phyloP scores from a whole-genome alignment of 331 rosid genomes.

The Dryas integrifolia region DNA sequence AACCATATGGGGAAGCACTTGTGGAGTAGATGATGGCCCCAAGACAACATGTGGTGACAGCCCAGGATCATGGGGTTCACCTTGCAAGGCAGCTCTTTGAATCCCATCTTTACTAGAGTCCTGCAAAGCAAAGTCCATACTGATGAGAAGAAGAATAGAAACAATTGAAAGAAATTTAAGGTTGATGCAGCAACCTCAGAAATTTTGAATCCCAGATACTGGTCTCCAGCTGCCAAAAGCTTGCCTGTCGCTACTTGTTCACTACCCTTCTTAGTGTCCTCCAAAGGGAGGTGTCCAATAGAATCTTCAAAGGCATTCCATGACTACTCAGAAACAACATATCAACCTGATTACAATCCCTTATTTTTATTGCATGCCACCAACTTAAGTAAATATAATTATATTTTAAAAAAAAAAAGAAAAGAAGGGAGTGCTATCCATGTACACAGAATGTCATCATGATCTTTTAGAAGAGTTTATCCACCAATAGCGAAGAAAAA shows the following conservation, averaged over 20 bases:
- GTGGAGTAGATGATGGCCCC: constrained; percentile 33
- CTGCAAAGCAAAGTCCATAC: constrained; percentile 34
- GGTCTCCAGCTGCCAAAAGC: constrained; percentile 41
- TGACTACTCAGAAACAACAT: constrained; percentile 41
- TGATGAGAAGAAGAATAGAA: background rate
- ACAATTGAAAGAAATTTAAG: constrained; percentile 11
- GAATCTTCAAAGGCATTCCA: constrained; percentile 83
- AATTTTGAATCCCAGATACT: constrained; percentile 30
- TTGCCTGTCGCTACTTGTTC: constrained; percentile 29
- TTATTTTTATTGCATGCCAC: constrained; percentile 18
- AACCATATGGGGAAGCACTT: constrained; percentile 39
- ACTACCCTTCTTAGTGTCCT: constrained; percentile 33
- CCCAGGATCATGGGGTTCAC: constrained; percentile 30
- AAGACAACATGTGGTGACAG: constrained; percentile 24
- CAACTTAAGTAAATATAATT: background rate
- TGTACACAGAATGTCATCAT: background rate
- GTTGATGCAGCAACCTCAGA: constrained; percentile 48
- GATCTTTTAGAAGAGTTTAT: background rate
- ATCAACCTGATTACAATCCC: constrained; percentile 29
- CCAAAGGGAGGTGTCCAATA: constrained; percentile 31
- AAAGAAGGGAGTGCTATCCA: background rate
- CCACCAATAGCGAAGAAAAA: background rate
- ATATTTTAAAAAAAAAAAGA: background rate
- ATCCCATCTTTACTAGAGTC: constrained; percentile 29
- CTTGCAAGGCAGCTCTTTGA: constrained; percentile 24